Evolutionary conservation across 2,329 filamentous ascomycete species (phyloP).

Genomic region (Penicillium sp.): DNA sequence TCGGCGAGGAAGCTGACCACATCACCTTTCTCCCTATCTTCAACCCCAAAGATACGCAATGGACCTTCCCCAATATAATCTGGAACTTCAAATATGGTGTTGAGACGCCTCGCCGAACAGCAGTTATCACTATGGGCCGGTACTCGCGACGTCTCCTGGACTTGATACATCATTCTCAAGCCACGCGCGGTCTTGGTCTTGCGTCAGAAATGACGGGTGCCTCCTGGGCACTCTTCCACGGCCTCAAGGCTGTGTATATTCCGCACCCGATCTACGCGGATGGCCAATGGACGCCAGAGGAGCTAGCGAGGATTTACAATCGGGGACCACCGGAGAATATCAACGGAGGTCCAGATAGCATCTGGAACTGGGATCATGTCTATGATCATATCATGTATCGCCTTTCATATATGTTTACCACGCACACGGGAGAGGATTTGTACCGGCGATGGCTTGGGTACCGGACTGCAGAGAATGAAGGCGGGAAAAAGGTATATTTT

Average conservation of each 20-base stretch:
- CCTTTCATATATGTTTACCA: constrained; percentile 30
- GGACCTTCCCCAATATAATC: constrained; percentile 21
- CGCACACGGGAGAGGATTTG: constrained; percentile 48
- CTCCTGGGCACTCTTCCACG: constrained; percentile 70
- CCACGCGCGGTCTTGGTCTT: constrained; percentile 71
- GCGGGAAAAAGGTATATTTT: constrained; percentile 16
- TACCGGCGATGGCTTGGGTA: constrained; percentile 58
- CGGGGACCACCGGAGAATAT: constrained; percentile 53
- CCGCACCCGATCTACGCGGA: constrained; percentile 60
- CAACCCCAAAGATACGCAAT: constrained; percentile 20
- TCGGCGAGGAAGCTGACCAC: constrained; percentile 24
- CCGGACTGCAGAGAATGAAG: constrained; percentile 17
- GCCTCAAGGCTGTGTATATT: constrained; percentile 72
- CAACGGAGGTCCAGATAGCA: constrained; percentile 46
- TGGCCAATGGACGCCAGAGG: constrained; percentile 55
- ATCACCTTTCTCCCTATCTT: constrained; percentile 24
- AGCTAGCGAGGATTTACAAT: constrained; percentile 58
- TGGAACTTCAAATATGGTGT: constrained; percentile 22
- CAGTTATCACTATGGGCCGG: constrained; percentile 24
- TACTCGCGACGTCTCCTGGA: constrained; percentile 21
- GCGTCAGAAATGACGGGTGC: constrained; percentile 74
- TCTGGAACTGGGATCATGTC: constrained; percentile 32
- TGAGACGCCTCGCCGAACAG: constrained; percentile 19
- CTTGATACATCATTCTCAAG: constrained; percentile 70
- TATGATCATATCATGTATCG: constrained; percentile 32